phyloP scores from a whole-genome alignment of 2,329 filamentous ascomycete species.

The Colletotrichum lindemuthianum region DNA sequence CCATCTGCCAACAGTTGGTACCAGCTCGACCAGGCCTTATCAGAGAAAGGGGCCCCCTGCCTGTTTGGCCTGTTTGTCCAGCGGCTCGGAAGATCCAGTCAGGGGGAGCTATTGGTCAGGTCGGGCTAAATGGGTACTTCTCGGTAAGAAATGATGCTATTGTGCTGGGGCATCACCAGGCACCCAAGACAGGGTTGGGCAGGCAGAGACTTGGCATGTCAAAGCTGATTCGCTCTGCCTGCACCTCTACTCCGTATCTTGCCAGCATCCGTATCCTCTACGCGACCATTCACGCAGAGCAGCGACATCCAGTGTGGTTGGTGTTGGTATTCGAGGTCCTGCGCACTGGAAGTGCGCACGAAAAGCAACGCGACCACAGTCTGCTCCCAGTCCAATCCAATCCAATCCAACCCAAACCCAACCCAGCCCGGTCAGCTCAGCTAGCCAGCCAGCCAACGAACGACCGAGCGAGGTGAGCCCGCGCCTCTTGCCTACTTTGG shows the following conservation, averaged over 20 bases:
- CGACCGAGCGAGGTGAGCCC: constrained; percentile 9
- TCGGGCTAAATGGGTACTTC: constrained; percentile 16
- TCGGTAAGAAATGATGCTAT: constrained; percentile 26
- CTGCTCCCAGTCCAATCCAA: no score
- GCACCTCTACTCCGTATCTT: no score
- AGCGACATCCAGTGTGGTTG: no score
- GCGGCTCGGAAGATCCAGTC: constrained; percentile 20
- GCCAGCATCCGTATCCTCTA: no score
- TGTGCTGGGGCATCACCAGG: constrained; percentile 7
- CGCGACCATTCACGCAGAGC: no score
- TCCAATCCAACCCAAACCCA: no score
- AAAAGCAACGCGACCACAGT: no score
- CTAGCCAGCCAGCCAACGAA: background rate
- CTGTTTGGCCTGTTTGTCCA: constrained; percentile 5
- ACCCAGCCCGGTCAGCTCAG: no score
- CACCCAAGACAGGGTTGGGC: background rate
- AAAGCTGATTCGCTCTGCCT: background rate
- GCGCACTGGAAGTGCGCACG: no score
- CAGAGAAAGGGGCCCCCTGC: constrained; percentile 25
- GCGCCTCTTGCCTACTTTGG: background rate
- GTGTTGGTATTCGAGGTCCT: no score
- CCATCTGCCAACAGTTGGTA: background rate
- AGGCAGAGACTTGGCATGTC: constrained; percentile 30
- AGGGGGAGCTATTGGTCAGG: constrained; percentile 15
- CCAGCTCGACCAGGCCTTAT: constrained; percentile 3